Conservation (phyloP, 176 grass and related monocot genomes). For the Puya raimondii region DNA sequence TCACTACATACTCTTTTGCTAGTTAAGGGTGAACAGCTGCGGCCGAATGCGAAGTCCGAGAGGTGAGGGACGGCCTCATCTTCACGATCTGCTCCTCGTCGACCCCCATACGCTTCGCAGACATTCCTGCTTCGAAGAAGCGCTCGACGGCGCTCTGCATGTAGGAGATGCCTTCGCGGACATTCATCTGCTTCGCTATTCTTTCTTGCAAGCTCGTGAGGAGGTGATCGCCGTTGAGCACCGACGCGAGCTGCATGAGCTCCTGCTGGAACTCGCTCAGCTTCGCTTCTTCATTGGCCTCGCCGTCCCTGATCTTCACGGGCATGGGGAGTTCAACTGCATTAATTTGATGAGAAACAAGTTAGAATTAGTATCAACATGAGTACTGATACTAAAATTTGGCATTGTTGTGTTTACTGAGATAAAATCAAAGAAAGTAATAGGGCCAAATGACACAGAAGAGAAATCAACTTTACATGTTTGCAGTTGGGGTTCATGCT, state of each 20-base stretch:
- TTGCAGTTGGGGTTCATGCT: too few species aligned
- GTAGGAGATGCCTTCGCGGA: slow-evolving; percentile 82
- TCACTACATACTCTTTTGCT: background rate
- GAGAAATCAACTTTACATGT: too few species aligned
- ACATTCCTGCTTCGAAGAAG: slow-evolving; percentile 71
- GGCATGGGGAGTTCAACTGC: slow-evolving; percentile 79
- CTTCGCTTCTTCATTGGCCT: slow-evolving; percentile 87
- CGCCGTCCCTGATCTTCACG: slow-evolving; percentile 40
- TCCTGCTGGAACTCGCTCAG: slow-evolving; percentile 92
- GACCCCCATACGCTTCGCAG: slow-evolving; percentile 64
- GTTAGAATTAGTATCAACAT: background rate
- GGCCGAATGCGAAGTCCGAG: slow-evolving; percentile 20
- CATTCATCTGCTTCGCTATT: slow-evolving; percentile 59
- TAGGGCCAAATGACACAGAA: too few species aligned
- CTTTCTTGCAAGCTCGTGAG: slow-evolving; percentile 52
- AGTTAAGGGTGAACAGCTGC: slow-evolving; percentile 25
- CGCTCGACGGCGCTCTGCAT: slow-evolving; percentile 42
- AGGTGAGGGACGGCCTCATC: slow-evolving; percentile 94
- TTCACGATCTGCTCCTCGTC: slow-evolving; percentile 76
- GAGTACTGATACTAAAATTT: too few species aligned
- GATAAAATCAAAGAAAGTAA: too few species aligned
- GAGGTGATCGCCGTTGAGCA: slow-evolving; percentile 80
- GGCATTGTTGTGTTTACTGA: too few species aligned
- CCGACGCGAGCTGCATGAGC: slow-evolving; percentile 73
- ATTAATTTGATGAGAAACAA: background rate